Evolutionary conservation across 2,329 filamentous ascomycete genomes (phyloP).

Genomic region (Cladosporium sp.): DNA sequence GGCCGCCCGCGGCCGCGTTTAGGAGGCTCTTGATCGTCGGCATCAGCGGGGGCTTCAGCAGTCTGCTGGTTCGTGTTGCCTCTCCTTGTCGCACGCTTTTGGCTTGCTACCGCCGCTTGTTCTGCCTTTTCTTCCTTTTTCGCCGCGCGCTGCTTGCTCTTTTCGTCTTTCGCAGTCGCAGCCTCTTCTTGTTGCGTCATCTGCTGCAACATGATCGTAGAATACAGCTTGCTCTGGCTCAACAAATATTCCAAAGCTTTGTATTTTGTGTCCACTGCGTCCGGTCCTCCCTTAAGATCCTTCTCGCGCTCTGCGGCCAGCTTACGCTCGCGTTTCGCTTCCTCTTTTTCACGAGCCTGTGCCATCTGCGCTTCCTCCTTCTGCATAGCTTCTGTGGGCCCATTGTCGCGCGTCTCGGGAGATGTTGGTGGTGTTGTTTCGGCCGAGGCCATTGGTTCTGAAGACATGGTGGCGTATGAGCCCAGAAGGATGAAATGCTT

Average conservation of each 20-base stretch:
- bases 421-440: slow-evolving; percentile 30
- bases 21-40: slow-evolving; percentile 1
- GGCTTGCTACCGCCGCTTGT: slow-evolving; percentile 39
- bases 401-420: slow-evolving; percentile 24
- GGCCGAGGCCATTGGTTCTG: slow-evolving; percentile 9
- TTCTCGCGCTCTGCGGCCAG: slow-evolving; percentile 41
- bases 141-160: slow-evolving; percentile 38
- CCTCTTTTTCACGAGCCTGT: slow-evolving; percentile 36
- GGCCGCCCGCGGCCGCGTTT: slow-evolving; percentile 29
- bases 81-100: slow-evolving; percentile 41
- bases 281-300: slow-evolving; percentile 40
- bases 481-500: too few relatives aligned
- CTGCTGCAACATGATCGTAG: slow-evolving; percentile 46
- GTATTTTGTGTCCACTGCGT: slow-evolving; percentile 44
- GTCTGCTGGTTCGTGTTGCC: slow-evolving; percentile 19
- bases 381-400: slow-evolving; percentile 36
- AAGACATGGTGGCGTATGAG: slow-evolving; percentile 6
- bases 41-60: slow-evolving; percentile 18
- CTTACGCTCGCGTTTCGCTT: slow-evolving; percentile 39
- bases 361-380: slow-evolving; percentile 43
- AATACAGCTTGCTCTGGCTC: slow-evolving; percentile 48
- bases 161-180: slow-evolving; percentile 40
- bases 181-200: slow-evolving; percentile 48
- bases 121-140: slow-evolving; percentile 44
- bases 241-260: slow-evolving; percentile 47